Conservation (phyloP, 2,329 filamentous ascomycete species). For the Scopulariopsis brevicaulis region DNA sequence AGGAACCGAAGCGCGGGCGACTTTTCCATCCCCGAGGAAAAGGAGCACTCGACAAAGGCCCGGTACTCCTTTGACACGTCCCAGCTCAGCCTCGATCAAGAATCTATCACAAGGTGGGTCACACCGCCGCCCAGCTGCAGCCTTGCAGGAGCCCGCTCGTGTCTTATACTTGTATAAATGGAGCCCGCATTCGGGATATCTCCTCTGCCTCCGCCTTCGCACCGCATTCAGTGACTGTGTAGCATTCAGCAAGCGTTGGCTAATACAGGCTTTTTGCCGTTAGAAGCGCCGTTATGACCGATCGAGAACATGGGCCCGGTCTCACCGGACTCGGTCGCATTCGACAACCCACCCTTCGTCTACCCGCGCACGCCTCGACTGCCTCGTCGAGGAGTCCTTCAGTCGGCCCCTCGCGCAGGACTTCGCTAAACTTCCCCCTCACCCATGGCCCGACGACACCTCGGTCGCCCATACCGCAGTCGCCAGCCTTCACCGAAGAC, state of each 20-base stretch:
- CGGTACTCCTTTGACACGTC: conserved; percentile 66
- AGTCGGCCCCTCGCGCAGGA: conserved; percentile 49
- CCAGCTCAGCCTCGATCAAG: conserved; percentile 39
- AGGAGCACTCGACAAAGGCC: conserved; percentile 46
- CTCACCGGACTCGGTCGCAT: conserved; percentile 85
- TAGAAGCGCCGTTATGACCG: conserved; percentile 72
- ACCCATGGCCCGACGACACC: conserved; percentile 37
- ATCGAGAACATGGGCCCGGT: conserved; percentile 80
- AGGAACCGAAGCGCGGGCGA: conserved; percentile 59
- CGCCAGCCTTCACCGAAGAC: conserved; percentile 76
- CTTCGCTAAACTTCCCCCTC: conserved; percentile 59
- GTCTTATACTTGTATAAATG: neutral
- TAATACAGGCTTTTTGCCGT: conserved; percentile 1
- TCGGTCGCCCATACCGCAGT: conserved; percentile 51
- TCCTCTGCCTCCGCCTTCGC: neutral
- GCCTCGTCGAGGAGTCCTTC: conserved; percentile 51
- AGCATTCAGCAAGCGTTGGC: neutral
- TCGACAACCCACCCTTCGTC: conserved; percentile 63
- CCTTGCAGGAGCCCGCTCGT: neutral
- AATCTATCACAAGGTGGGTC: conserved; percentile 60
- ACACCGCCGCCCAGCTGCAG: neutral
- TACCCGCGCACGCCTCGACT: conserved; percentile 54
- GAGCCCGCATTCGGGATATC: neutral
- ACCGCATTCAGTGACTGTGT: neutral
- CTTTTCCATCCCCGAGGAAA: conserved; percentile 34